Base-by-base conservation (phyloP, 768 basidiomycete genomes). In the Psilocybe tampanensis region DNA sequence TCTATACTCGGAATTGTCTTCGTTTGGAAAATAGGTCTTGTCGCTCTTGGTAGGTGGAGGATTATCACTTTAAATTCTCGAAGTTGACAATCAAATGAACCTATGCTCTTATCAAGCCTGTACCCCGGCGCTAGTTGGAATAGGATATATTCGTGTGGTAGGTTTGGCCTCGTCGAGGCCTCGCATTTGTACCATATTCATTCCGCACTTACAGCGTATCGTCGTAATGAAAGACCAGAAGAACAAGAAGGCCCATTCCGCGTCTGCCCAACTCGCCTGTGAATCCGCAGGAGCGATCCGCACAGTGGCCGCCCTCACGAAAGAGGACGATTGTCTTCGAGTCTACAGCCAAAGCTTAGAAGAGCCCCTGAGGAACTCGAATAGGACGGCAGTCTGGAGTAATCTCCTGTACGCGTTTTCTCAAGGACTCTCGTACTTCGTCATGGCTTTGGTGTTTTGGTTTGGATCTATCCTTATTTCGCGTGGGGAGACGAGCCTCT, bases 201-300 rank as follows among this genome's bases (percentile, higher is more conserved):
- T n/a, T 49, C 13, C 57, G 86, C 8, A 11, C 9, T 23, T 17
- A 9, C 22, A 48, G 77, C 86, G 82, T 22, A 88, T 95, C 43
- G 92, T 96, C 57, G 90, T 94, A 0, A 72, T 94, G 61, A 95
- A 95, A 69, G 94, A 91, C 63, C 83, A 90, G 65, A 69, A 75
- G 58, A 94, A 92, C 77, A 92, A 92, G 74, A 78, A 78, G 61
- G 76, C 86, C 0, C 92, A 97, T 67, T 90, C 87, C 60, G 71
- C 70, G 6, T 92, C 90, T 24, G 91, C 94, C 2, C 93, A 95
- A 59, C 69, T 94, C n/a, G 94, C 94, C 34, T 94, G 93, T 61
- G 95, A 97, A 69, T 92, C 93, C 22, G 92, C 93, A 17, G 88
- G 81, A 9, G 80, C 95, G 6, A 95, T 97, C 63, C 83, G 91